Conservation (phyloP, 495 filamentous ascomycete species). For the Acidiella bohemica region DNA sequence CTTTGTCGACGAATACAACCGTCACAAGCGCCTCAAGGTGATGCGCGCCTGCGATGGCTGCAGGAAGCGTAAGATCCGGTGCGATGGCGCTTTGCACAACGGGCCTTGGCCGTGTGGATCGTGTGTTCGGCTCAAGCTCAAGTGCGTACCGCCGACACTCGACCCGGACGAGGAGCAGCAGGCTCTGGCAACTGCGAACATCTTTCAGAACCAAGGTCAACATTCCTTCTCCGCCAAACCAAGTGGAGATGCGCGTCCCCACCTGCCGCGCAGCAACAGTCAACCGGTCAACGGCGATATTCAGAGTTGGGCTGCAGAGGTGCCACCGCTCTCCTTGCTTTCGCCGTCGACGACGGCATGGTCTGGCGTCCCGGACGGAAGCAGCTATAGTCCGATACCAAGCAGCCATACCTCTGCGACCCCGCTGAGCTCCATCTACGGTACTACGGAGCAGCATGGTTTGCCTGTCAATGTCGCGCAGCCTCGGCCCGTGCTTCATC, state of each 20-base stretch:
- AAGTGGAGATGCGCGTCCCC: neutral
- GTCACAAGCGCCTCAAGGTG: conserved; percentile 94
- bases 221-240: neutral
- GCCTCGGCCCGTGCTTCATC: conserved; percentile 1
- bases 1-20: conserved; percentile 98
- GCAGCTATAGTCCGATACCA: neutral
- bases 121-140: conserved; percentile 80
- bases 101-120: conserved; percentile 87
- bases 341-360: neutral
- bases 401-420: neutral
- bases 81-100: conserved; percentile 95
- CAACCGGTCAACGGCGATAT: neutral
- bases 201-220: too few species aligned
- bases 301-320: conserved; percentile 2
- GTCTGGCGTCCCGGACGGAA: too few species aligned
- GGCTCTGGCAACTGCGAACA: neutral
- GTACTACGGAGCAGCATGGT: neutral
- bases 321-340: neutral
- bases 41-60: conserved; percentile 99
- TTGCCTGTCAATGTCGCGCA: too few species aligned
- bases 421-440: neutral
- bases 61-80: conserved; percentile 77
- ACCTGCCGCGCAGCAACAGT: neutral
- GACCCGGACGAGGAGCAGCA: conserved; percentile 60
- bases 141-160: conserved; percentile 83